These are phyloP conservation scores for Leishmania arabica DNA, from an alignment of 208 protist species.

Conservation along the genomic window DNA sequence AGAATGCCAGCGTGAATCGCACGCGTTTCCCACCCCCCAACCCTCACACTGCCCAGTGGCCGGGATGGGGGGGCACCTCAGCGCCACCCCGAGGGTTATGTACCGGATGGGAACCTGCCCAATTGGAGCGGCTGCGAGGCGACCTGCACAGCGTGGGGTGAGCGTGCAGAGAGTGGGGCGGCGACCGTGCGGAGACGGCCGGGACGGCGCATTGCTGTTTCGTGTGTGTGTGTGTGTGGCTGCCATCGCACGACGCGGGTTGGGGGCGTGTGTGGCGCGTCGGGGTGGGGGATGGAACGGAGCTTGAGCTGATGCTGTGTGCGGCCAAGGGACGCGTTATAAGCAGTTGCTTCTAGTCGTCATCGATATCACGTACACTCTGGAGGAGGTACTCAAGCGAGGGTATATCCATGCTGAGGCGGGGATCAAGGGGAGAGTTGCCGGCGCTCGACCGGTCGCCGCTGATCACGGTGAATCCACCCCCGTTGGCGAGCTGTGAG, in stretches of 20 bases:
- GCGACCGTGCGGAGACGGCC: background rate
- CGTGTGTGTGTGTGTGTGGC: background rate
- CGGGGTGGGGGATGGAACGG: too few relatives aligned
- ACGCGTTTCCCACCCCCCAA: too few relatives aligned
- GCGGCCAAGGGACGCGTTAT: background rate
- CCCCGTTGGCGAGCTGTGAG: background rate
- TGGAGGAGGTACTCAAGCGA: constrained; percentile 64
- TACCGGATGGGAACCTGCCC: too few relatives aligned
- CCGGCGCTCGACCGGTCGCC: constrained; percentile 8
- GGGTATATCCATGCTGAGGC: constrained; percentile 32
- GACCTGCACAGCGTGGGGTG: background rate
- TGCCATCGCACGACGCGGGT: background rate
- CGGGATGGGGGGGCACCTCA: background rate
- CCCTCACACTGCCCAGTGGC: too few relatives aligned
- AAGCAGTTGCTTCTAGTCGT: constrained; percentile 23
- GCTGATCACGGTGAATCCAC: constrained; percentile 28
- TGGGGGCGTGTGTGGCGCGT: too few relatives aligned
- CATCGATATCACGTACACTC: constrained; percentile 64
- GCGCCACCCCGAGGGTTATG: background rate
- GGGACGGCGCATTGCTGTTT: background rate
- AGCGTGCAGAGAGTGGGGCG: background rate
- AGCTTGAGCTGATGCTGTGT: background rate
- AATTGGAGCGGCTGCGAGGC: background rate
- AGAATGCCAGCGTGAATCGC: background rate
- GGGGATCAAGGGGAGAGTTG: constrained; percentile 16